Evolutionary conservation across 768 basidiomycete genomes (phyloP).

Genomic region (Tylopilus felleus): DNA sequence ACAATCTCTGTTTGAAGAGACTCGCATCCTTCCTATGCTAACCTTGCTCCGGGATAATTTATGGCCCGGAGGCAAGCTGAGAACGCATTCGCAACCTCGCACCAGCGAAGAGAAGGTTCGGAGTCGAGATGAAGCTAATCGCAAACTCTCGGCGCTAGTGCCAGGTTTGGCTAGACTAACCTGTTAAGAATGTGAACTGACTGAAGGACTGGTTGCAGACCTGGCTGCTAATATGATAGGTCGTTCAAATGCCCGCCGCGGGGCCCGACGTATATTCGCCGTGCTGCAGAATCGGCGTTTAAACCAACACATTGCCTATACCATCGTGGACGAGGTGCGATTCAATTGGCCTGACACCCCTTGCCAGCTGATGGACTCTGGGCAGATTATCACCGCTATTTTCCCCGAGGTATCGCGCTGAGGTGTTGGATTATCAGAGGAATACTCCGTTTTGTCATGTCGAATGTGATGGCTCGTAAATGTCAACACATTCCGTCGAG

Average conservation of each 20-base stretch:
- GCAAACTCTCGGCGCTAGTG: conserved; percentile 85
- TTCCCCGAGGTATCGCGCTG: conserved; percentile 47
- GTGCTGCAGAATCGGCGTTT: conserved; percentile 92
- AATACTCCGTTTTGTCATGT: neutral
- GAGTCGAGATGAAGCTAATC: conserved; percentile 84
- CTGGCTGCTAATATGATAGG: conserved; percentile 98
- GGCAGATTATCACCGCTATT: conserved; percentile 54
- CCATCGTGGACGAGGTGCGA: conserved; percentile 83
- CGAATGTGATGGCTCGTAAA: neutral
- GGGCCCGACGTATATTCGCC: conserved; percentile 88
- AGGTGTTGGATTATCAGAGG: neutral
- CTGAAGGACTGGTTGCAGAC: conserved; percentile 45
- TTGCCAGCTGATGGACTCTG: conserved; percentile 4
- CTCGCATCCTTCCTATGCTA: conserved; percentile 66
- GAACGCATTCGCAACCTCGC: conserved; percentile 57
- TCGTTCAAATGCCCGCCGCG: conserved; percentile 90
- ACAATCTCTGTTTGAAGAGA: conserved; percentile 60
- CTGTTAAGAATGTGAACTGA: neutral
- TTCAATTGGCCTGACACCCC: neutral
- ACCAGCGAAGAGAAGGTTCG: conserved; percentile 75
- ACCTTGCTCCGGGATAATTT: conserved; percentile 65
- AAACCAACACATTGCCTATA: conserved; percentile 90
- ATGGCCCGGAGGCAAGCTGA: conserved; percentile 84
- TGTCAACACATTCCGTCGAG: conserved; percentile 1
- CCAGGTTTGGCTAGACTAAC: conserved; percentile 56